Percentiles rank a stretch among this genome's conserved stretches.
Evolutionary conservation across 805 yeast genomes (phyloP).

Genomic region (Kazachstania taianensis): DNA sequence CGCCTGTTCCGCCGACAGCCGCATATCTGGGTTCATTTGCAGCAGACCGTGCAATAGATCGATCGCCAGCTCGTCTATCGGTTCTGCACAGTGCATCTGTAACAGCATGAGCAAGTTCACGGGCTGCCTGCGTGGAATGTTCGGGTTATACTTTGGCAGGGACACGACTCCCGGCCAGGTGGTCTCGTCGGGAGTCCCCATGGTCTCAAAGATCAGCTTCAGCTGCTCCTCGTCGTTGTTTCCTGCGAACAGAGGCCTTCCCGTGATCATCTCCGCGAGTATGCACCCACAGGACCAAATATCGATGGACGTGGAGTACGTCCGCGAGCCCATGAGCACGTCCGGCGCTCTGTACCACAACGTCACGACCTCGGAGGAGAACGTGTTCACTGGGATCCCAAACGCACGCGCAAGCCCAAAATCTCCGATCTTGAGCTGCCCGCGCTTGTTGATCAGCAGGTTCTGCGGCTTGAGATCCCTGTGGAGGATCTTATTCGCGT

Average conservation of each 20-base stretch:
- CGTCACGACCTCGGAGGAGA: constrained; percentile 96
- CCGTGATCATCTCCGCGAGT: constrained; percentile 93
- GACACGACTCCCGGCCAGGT: constrained; percentile 90
- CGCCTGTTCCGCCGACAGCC: constrained; percentile 44
- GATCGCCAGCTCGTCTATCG: constrained; percentile 22
- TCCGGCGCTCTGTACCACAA: constrained; percentile 98
- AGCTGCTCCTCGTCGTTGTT: constrained; percentile 97
- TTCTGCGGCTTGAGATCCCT: constrained; percentile 96
- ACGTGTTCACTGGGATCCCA: constrained; percentile 94
- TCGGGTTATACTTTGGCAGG: constrained; percentile 85
- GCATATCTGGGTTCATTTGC: constrained; percentile 43
- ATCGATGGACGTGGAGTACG: constrained; percentile 95
- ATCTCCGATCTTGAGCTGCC: constrained; percentile 82
- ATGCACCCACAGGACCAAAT: constrained; percentile 99
- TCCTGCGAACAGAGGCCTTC: constrained; percentile 93
- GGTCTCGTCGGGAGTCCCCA: constrained; percentile 92
- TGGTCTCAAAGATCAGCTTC: constrained; percentile 78
- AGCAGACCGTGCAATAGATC: constrained; percentile 31
- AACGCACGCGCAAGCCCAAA: constrained; percentile 95
- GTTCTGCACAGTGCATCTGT: constrained; percentile 21
- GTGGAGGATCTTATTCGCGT: constrained; percentile 86
- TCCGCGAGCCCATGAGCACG: constrained; percentile 89
- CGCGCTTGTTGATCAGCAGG: constrained; percentile 87
- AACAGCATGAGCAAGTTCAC: constrained; percentile 42
- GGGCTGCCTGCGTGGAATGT: constrained; percentile 84